Percentiles rank a stretch among this genome's conserved stretches.
These are phyloP conservation scores for Pythium rhizo-oryzae DNA, from an alignment of 352 stramenopile genomes.

Conservation along the genomic window DNA sequence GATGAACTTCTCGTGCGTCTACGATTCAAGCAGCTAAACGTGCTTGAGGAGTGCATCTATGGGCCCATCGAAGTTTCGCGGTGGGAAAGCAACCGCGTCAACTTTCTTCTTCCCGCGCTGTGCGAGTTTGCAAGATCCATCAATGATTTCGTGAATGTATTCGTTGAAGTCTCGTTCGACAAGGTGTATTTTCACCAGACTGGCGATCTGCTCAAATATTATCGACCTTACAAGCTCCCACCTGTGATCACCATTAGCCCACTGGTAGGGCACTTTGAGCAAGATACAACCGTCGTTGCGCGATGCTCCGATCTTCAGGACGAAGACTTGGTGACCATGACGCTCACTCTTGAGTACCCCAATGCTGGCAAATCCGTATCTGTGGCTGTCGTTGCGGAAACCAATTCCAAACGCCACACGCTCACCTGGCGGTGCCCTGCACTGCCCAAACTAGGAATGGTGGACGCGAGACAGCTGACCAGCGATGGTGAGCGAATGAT, in stretches of 20 bases:
- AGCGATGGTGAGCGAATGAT: constrained; percentile 38
- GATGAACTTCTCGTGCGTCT: constrained; percentile 50
- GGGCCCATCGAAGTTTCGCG: constrained; percentile 41
- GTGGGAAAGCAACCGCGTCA: constrained; percentile 44
- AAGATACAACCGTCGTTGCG: constrained; percentile 49
- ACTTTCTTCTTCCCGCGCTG: constrained; percentile 51
- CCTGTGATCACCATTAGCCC: constrained; percentile 47
- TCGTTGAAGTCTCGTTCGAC: constrained; percentile 66
- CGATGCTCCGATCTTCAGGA: constrained; percentile 43
- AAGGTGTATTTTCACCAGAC: constrained; percentile 44
- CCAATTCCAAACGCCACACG: constrained; percentile 48
- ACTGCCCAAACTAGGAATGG: constrained; percentile 26
- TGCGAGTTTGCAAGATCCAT: constrained; percentile 36
- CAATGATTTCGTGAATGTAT: constrained; percentile 31
- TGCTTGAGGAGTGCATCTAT: constrained; percentile 28
- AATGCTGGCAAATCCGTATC: constrained; percentile 9
- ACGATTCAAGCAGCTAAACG: constrained; percentile 35
- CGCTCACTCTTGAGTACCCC: constrained; percentile 8
- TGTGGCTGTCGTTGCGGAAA: constrained; percentile 34
- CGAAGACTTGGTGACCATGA: constrained; percentile 47
- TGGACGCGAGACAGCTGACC: neutral
- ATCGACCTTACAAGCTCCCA: constrained; percentile 64
- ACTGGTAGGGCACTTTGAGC: constrained; percentile 48
- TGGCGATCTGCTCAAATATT: constrained; percentile 52
- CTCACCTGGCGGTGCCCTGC: constrained; percentile 57